Base-by-base conservation (phyloP, 768 basidiomycete species). In the Mycena rebaudengoi region DNA sequence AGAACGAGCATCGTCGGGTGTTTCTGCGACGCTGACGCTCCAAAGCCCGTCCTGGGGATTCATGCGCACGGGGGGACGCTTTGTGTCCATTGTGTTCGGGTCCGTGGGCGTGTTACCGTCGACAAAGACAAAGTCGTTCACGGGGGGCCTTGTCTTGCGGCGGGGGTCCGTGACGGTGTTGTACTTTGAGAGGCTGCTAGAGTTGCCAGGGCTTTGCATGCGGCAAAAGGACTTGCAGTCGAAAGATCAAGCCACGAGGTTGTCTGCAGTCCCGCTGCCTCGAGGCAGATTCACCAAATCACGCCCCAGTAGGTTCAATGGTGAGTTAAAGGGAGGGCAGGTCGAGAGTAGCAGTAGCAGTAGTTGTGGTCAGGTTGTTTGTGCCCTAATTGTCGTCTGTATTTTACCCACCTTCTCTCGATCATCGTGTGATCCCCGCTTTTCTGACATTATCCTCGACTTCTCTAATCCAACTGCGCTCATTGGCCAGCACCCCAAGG, bases 21-120 rank as follows among this genome's bases (percentile, higher is more conserved):
- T 90, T 80, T 94, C 92, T 66, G 94, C 94, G 66, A 95, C 92
- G 74, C 91, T 92, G 73, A 96, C 87, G 71, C 88, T 88, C 94
- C 94, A 96, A 23, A 88, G 92, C 14, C 91, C 92, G 71, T 93
- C 91, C 76, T 92, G 87, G 41, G 82, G 82, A 74, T 94, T 91
- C 65, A 89, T 82, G 48, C 91, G 86, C 32, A 88, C 82, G 41
- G 83, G 85, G 59, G 77, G 83, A 72, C 85, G 80, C 68, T 84
- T 80, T 48, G 71, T 62, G 39, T 79, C 75, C 65, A 79, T 78
- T 64, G 81, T 76, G 70, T 78, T 80, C 70, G 80, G 70, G 64
- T 85, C 84, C 69, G 61, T 49, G 60, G 79, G 77, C 68, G 80
- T 75, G 70, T 77, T 79, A 69, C 77, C 66, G 65, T 85, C 84